Base-by-base conservation (phyloP, 2,329 filamentous ascomycete species). In the Colletotrichum orbiculare region DNA sequence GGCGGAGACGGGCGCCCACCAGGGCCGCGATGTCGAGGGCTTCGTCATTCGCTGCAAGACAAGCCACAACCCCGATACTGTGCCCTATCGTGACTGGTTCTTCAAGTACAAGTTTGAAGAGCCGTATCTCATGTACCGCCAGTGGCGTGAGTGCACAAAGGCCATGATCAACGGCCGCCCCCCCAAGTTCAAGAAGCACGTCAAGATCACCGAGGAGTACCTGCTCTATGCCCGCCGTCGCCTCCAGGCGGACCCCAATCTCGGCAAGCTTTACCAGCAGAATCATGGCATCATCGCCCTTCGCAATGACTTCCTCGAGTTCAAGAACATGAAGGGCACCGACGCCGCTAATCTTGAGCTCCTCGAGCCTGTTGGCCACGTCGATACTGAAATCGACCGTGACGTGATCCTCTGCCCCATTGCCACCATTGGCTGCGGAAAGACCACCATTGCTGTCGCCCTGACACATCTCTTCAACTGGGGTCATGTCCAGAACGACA, bases 101-200 rank as follows among this genome's bases (percentile, higher is more conserved):
- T 99, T 99, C 89, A 99, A 99, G 79, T 99, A 94, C 87, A 99
- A 99, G 81, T 99, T 99, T 66, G 96, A 99, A 74, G 96, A 99
- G 79, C 96, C 96, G 0, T 99, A 99, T 75, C 82, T 99, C 66
- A 96, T 99, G 93, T 99, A 98, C 79, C 89, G 96, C 33, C 96
- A 99, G 80, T 99, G 96, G 96, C 90, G 96, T 67, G 96, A 99
- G 80, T 97, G 92, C 75, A 99, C 96, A 46, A 98, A 97, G 77
- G 87, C 92, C 6, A 79, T 98, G 62, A 97, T 99, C 70, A 74
- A 85, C 1, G 91, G 91, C 12, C 91, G 87, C 71, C 79, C 87
- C 43, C 93, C 94, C 10, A 91, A 85, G 69, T 91, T 87, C 81
- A 94, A 89, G 81, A 98, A 98, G 78, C 96, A 99, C 77, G 81